A percentile compares a stretch with the other conserved stretches of the same genome.
These are phyloP conservation scores for Sporothrix phasma DNA, from an alignment of 2,329 filamentous ascomycete species.

Conservation along the genomic window DNA sequence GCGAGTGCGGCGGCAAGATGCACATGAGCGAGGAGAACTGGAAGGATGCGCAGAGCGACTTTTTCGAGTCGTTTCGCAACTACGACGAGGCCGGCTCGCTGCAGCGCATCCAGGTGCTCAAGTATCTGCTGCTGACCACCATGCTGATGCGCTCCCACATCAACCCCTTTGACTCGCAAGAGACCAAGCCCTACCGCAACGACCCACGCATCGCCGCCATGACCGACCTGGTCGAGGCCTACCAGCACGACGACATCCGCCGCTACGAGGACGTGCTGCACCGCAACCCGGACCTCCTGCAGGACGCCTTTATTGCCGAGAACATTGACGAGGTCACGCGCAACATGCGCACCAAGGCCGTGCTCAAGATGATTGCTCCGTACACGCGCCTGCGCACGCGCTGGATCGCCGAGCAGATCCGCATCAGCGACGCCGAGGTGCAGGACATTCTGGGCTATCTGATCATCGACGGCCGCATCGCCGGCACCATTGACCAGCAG, in stretches of 20 bases:
- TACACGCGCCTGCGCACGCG: slow-evolving; percentile 84
- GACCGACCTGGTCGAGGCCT: slow-evolving; percentile 94
- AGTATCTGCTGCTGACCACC: slow-evolving; percentile 90
- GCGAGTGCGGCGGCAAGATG: slow-evolving; percentile 98
- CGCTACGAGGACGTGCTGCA: slow-evolving; percentile 80
- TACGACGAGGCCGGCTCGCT: slow-evolving; percentile 96
- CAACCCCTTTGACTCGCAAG: slow-evolving; percentile 97
- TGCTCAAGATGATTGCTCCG: slow-evolving; percentile 84
- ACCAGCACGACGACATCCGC: slow-evolving; percentile 90
- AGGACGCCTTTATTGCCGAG: slow-evolving; percentile 92
- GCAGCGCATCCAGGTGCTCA: slow-evolving; percentile 92
- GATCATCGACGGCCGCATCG: slow-evolving; percentile 80
- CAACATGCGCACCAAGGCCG: slow-evolving; percentile 94
- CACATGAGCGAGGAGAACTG: slow-evolving; percentile 99
- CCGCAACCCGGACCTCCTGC: slow-evolving; percentile 77
- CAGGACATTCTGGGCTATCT: slow-evolving; percentile 93
- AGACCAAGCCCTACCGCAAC: slow-evolving; percentile 96
- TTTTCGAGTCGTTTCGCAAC: slow-evolving; percentile 97
- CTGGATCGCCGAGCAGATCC: slow-evolving; percentile 82
- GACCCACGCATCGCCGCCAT: slow-evolving; percentile 93
- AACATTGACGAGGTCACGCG: slow-evolving; percentile 98
- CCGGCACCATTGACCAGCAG: slow-evolving; percentile 83
- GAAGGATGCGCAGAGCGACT: slow-evolving; percentile 93
- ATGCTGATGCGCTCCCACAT: slow-evolving; percentile 99
- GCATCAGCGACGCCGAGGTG: slow-evolving; percentile 75